Evolutionary conservation across 2,329 filamentous ascomycete species (phyloP).

Genomic region (Cytospora mali): DNA sequence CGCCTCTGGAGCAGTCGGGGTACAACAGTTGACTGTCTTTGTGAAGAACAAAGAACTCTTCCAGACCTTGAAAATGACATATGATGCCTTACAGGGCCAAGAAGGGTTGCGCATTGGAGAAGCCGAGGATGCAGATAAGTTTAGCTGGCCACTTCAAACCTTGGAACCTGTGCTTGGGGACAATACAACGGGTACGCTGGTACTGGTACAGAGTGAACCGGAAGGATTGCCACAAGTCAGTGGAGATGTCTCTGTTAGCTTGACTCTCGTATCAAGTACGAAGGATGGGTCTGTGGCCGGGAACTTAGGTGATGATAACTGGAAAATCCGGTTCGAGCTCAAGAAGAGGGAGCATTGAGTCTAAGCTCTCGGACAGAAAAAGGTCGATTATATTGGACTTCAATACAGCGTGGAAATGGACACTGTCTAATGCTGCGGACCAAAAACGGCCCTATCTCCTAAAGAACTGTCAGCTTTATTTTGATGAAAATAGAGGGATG

Average conservation of each 20-base stretch:
- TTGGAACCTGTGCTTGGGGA: neutral
- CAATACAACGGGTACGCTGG: neutral
- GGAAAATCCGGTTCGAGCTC: constrained; percentile 3
- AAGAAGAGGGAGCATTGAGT: neutral
- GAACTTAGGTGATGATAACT: constrained; percentile 5
- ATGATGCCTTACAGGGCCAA: constrained; percentile 33
- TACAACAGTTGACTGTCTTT: constrained; percentile 47
- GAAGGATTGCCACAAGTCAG: neutral
- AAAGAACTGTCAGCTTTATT: no score
- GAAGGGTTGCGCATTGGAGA: neutral
- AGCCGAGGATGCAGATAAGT: neutral
- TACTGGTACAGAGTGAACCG: neutral
- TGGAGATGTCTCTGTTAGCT: neutral
- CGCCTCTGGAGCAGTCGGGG: constrained; percentile 53
- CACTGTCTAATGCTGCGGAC: no score
- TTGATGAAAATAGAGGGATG: no score
- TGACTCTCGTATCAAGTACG: constrained; percentile 4
- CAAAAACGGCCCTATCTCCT: no score
- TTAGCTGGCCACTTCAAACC: constrained; percentile 3
- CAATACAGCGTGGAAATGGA: no score
- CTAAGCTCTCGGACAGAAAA: neutral
- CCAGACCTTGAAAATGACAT: constrained; percentile 33
- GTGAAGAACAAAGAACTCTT: constrained; percentile 34
- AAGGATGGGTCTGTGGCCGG: neutral
- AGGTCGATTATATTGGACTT: no score